phyloP scores from a whole-genome alignment of 73 alveolate species.

The Tetrahymena borealis region DNA sequence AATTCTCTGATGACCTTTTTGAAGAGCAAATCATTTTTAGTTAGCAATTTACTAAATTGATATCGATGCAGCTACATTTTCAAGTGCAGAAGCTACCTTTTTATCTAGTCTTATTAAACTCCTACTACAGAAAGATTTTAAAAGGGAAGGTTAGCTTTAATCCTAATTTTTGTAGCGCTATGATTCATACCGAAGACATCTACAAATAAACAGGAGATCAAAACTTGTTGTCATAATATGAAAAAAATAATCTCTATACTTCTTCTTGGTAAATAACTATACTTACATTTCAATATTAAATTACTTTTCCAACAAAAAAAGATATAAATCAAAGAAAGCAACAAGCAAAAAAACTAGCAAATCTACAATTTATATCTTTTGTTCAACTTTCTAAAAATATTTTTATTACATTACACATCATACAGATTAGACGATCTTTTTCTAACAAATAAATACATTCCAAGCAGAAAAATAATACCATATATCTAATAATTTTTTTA shows the following conservation, averaged over 20 bases:
- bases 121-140: neutral
- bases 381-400: too few species aligned
- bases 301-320: neutral
- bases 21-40: neutral
- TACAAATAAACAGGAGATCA: neutral
- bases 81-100: neutral
- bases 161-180: neutral
- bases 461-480: too few species aligned
- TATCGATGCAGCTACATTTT: neutral
- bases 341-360: too few species aligned
- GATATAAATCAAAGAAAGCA: too few species aligned
- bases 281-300: neutral
- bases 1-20: neutral
- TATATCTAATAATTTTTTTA: too few species aligned
- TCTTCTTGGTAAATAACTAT: neutral
- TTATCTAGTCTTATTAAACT: neutral
- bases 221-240: neutral
- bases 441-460: too few species aligned
- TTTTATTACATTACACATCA: too few species aligned
- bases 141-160: neutral
- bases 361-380: too few species aligned
- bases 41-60: neutral
- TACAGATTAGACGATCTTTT: too few species aligned
- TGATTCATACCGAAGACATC: neutral
- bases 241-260: neutral